These are phyloP conservation scores for Singerocomus inundabilis DNA, from an alignment of 1,284 basidiomycete genomes.

Conservation along the genomic window DNA sequence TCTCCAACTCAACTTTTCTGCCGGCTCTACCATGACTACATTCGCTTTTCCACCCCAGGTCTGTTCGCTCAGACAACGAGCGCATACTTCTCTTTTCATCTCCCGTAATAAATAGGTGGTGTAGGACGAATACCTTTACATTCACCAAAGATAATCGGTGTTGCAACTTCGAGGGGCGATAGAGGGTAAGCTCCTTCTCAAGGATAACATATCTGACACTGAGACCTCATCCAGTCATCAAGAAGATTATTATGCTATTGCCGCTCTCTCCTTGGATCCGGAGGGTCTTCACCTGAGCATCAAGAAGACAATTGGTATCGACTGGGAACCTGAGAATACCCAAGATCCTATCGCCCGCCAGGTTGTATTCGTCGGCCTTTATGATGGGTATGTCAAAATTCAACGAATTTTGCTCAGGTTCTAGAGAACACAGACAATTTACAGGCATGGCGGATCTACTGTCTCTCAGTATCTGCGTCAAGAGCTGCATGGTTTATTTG, in stretches of 20 bases:
- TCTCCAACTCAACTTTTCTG: constrained; percentile 2
- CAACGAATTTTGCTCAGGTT: background rate
- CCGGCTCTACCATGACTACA: constrained; percentile 62
- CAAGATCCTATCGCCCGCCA: constrained; percentile 67
- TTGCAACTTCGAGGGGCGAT: constrained; percentile 73
- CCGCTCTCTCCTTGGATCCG: constrained; percentile 70
- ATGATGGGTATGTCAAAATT: constrained; percentile 72
- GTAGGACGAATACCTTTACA: constrained; percentile 51
- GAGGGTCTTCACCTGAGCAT: constrained; percentile 68
- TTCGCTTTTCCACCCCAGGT: constrained; percentile 62
- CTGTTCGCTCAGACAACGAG: constrained; percentile 4
- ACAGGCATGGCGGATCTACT: constrained; percentile 76
- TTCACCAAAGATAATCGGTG: constrained; percentile 65
- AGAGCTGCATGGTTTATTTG: constrained; percentile 78
- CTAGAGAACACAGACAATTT: constrained; percentile 6
- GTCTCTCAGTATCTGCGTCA: constrained; percentile 77
- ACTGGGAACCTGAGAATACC: constrained; percentile 69
- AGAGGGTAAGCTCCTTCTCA: constrained; percentile 50
- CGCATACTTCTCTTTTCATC: background rate
- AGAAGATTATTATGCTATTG: constrained; percentile 81
- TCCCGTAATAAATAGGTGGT: constrained; percentile 37
- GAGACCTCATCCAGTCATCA: constrained; percentile 53
- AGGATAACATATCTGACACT: constrained; percentile 2
- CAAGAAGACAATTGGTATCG: constrained; percentile 57
- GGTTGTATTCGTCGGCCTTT: constrained; percentile 83